These are phyloP conservation scores for Neopestalotiopsis rosae DNA, from an alignment of 2,329 filamentous ascomycete species.

Conservation along the genomic window DNA sequence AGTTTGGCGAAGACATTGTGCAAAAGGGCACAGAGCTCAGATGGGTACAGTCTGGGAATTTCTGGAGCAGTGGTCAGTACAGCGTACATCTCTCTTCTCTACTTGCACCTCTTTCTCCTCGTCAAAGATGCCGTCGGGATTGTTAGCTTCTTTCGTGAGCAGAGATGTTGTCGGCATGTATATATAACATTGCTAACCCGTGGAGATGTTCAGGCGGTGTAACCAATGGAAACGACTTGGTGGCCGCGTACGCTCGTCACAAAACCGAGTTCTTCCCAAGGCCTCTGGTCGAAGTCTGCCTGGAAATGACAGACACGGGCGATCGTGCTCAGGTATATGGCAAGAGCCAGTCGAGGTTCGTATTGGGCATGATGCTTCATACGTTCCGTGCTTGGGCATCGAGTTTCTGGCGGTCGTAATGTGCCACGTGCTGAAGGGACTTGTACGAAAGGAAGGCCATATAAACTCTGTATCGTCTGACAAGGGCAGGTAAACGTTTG, in stretches of 20 bases:
- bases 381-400: conserved; percentile 41
- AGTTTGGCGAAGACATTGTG: conserved; percentile 42
- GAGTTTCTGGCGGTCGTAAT: conserved; percentile 3
- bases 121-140: not conserved
- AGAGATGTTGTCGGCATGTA: not conserved
- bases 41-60: conserved; percentile 58
- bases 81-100: not conserved
- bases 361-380: conserved; percentile 42
- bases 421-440: not conserved
- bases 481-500: not conserved
- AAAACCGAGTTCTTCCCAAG: conserved; percentile 46
- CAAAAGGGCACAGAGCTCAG: conserved; percentile 52
- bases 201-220: conserved; percentile 47
- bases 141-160: not conserved
- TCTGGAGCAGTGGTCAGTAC: conserved; percentile 59
- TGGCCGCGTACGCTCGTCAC: conserved; percentile 55
- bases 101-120: not conserved
- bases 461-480: not conserved
- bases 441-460: not conserved
- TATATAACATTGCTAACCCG: not conserved
- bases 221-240: conserved; percentile 62
- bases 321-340: conserved; percentile 51
- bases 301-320: conserved; percentile 52
- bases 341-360: conserved; percentile 39
- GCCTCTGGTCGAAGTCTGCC: conserved; percentile 49